Evolutionary conservation across 2,329 filamentous ascomycete species (phyloP).

Genomic region (Trichoderma oligosporum): DNA sequence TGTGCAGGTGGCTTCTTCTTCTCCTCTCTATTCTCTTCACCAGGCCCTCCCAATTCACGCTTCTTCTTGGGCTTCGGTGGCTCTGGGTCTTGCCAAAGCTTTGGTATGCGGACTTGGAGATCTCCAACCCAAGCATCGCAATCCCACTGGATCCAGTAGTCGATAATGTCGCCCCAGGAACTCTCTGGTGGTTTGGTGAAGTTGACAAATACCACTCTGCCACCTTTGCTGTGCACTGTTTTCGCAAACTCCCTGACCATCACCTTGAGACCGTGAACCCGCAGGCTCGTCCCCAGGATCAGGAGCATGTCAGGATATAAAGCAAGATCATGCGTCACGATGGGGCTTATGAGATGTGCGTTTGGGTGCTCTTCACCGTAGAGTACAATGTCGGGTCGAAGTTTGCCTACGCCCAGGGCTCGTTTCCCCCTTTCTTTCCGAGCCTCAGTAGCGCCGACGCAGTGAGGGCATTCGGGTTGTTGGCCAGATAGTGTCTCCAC

Average conservation of each 20-base stretch:
- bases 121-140: slow-evolving; percentile 70
- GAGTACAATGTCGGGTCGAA: slow-evolving; percentile 69
- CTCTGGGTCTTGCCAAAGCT: slow-evolving; percentile 55
- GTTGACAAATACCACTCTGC: slow-evolving; percentile 70
- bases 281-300: slow-evolving; percentile 67
- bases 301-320: slow-evolving; percentile 64
- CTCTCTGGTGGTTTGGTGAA: slow-evolving; percentile 69
- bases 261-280: slow-evolving; percentile 67
- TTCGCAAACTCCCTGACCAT: slow-evolving; percentile 70
- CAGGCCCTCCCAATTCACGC: slow-evolving; percentile 30
- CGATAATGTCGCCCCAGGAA: slow-evolving; percentile 67
- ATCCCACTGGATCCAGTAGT: slow-evolving; percentile 72
- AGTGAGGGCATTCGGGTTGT: slow-evolving; percentile 65
- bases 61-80: slow-evolving; percentile 41
- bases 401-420: slow-evolving; percentile 61
- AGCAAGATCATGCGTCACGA: slow-evolving; percentile 64
- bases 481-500: slow-evolving; percentile 57
- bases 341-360: slow-evolving; percentile 62
- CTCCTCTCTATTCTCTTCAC: slow-evolving; percentile 28
- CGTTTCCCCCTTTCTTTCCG: slow-evolving; percentile 63
- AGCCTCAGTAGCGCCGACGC: slow-evolving; percentile 58
- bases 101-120: slow-evolving; percentile 54
- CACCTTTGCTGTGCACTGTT: slow-evolving; percentile 63
- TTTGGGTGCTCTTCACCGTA: slow-evolving; percentile 72
- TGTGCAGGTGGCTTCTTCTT: slow-evolving; percentile 33